phyloP scores from a whole-genome alignment of 2,329 filamentous ascomycete species.

The Aurifilum marmelostoma region DNA sequence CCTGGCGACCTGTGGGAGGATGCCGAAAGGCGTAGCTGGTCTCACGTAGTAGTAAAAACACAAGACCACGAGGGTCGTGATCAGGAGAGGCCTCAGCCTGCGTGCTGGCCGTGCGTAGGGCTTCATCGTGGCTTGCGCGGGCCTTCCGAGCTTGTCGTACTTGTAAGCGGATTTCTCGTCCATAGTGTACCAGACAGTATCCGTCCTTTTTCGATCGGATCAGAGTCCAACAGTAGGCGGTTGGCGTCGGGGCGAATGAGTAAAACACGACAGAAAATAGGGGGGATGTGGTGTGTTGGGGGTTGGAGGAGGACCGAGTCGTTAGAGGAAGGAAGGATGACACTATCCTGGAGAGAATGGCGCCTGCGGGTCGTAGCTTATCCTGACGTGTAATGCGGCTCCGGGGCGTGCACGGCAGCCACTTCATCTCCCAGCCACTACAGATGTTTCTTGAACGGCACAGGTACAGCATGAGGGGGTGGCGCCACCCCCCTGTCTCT shows the following conservation, averaged over 20 bases:
- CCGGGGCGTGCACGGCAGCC: neutral
- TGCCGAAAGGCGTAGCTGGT: constrained; percentile 21
- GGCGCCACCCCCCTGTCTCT: neutral
- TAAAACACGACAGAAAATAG: neutral
- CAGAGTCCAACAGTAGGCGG: neutral
- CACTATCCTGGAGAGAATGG: neutral
- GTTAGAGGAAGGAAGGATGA: neutral
- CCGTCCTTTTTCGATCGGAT: neutral
- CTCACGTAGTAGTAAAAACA: constrained; percentile 26
- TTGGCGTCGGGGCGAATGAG: neutral
- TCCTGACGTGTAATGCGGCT: neutral
- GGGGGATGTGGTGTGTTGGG: neutral
- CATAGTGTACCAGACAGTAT: constrained; percentile 11
- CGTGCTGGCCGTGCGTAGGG: constrained; percentile 17
- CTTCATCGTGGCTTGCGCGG: constrained; percentile 15
- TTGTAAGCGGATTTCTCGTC: constrained; percentile 25
- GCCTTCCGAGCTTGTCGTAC: constrained; percentile 10
- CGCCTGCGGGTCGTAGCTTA: neutral
- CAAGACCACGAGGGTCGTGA: constrained; percentile 23
- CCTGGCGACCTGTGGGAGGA: constrained; percentile 27
- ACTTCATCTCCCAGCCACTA: neutral
- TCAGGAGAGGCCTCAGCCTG: constrained; percentile 24
- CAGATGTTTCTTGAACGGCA: neutral
- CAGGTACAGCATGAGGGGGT: neutral
- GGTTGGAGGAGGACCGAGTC: too few relatives aligned